Evolutionary conservation across 768 basidiomycete genomes (phyloP).

Genomic region (Epithele typhae): DNA sequence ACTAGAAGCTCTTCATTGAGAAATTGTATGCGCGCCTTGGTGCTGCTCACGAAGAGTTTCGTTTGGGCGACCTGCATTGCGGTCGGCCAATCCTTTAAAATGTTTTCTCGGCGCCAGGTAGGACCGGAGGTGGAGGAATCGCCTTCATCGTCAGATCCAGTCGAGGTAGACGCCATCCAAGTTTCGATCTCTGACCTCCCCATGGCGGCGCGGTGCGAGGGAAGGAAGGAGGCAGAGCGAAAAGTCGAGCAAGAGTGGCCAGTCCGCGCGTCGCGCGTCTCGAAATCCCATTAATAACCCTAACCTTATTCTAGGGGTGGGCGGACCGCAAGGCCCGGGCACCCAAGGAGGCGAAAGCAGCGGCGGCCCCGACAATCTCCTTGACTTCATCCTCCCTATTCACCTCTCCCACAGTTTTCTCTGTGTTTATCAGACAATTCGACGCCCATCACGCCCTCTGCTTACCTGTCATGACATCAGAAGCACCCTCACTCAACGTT

Average conservation of each 20-base stretch:
- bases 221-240: not conserved
- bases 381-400: no score
- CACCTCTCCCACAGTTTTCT: no score
- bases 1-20: conserved; percentile 57
- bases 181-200: conserved; percentile 54
- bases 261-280: not conserved
- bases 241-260: not conserved
- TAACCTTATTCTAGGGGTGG: no score
- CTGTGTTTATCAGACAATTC: no score
- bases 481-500: conserved; percentile 5
- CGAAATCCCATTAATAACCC: not conserved
- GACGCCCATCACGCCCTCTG: no score
- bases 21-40: conserved; percentile 53
- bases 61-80: conserved; percentile 52
- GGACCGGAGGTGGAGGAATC: conserved; percentile 22
- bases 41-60: conserved; percentile 46
- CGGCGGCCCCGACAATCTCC: no score
- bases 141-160: conserved; percentile 27
- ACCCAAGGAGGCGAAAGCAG: no score
- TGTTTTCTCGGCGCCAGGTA: conserved; percentile 50
- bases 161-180: conserved; percentile 54
- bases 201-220: conserved; percentile 8
- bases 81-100: conserved; percentile 50
- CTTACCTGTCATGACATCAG: no score
- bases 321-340: no score